Percentiles rank a stretch among this genome's conserved stretches.
These are phyloP conservation scores for Aplosporella prunicola DNA, from an alignment of 2,329 filamentous ascomycete genomes.

Conservation along the genomic window DNA sequence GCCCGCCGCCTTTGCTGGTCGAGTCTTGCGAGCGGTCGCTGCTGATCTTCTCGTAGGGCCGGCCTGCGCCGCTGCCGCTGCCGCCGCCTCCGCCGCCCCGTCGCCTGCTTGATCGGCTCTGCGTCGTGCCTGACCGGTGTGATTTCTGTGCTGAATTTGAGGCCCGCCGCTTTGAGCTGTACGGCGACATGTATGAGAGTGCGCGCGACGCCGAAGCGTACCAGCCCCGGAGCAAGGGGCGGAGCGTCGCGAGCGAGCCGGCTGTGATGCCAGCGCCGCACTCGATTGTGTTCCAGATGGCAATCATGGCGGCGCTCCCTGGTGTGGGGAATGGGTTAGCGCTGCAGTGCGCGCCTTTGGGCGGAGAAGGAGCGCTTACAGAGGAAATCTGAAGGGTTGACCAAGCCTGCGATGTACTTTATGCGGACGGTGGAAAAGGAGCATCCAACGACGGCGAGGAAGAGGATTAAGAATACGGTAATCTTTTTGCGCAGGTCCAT, in stretches of 20 bases:
- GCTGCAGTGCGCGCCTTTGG: neutral
- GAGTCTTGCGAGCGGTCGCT: neutral
- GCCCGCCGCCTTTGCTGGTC: neutral
- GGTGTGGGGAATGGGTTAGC: slow-evolving; percentile 13
- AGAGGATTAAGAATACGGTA: slow-evolving; percentile 45
- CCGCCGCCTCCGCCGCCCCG: neutral
- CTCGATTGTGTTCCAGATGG: slow-evolving; percentile 32
- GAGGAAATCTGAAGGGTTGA: slow-evolving; percentile 35
- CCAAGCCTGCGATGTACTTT: slow-evolving; percentile 34
- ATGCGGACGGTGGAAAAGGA: slow-evolving; percentile 45
- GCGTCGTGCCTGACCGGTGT: neutral
- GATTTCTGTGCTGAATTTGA: too few relatives aligned
- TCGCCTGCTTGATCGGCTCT: neutral
- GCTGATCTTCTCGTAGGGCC: slow-evolving; percentile 1
- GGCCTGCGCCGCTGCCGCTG: neutral
- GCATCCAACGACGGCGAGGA: slow-evolving; percentile 41
- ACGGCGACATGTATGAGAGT: too few relatives aligned
- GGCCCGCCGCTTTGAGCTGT: too few relatives aligned
- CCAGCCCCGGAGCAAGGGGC: slow-evolving; percentile 34
- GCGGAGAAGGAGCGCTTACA: slow-evolving; percentile 20
- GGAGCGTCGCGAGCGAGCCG: slow-evolving; percentile 42
- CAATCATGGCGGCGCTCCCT: slow-evolving; percentile 37
- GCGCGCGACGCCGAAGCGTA: neutral
- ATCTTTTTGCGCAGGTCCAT: slow-evolving; percentile 46
- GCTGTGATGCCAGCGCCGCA: slow-evolving; percentile 35